These are phyloP conservation scores for Backusella luteola DNA, from an alignment of 192 early-diverging fungal species.

Conservation along the genomic window DNA sequence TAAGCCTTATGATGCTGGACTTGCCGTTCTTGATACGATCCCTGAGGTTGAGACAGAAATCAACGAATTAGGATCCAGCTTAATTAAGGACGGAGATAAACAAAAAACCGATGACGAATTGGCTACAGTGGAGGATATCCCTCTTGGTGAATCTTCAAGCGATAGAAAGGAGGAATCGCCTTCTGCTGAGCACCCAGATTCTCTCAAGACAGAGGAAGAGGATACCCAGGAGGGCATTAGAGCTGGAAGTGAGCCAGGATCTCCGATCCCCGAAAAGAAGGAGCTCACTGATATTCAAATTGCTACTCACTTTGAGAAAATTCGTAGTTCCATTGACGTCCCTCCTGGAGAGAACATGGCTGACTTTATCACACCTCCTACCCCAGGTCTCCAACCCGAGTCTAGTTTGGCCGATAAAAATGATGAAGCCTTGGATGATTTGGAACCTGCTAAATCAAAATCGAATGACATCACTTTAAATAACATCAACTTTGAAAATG, in stretches of 20 bases:
- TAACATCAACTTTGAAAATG: constrained; percentile 19
- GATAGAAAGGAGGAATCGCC: too few species aligned
- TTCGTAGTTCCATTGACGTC: constrained; percentile 18
- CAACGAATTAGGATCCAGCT: constrained; percentile 11
- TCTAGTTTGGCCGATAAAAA: constrained; percentile 15
- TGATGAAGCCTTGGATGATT: not conserved
- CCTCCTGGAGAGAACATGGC: constrained; percentile 35
- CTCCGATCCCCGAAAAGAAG: not conserved
- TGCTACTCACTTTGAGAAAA: constrained; percentile 7
- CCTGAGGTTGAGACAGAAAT: constrained; percentile 9
- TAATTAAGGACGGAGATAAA: constrained; percentile 3
- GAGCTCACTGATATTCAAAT: not conserved
- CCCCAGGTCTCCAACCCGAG: constrained; percentile 29
- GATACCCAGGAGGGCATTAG: not conserved
- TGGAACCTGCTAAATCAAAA: constrained; percentile 5
- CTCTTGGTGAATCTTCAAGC: not conserved
- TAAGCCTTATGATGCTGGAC: not conserved
- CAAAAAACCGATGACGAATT: not conserved
- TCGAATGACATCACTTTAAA: constrained; percentile 9
- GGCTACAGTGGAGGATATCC: not conserved
- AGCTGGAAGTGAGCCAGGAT: constrained; percentile 4
- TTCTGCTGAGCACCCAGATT: not conserved
- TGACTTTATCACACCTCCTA: constrained; percentile 35
- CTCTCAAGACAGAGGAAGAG: not conserved
- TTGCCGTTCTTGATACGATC: constrained; percentile 8